Evolutionary conservation across 108 stramenopile species (phyloP).

Genomic region (Skeletonema grethae): DNA sequence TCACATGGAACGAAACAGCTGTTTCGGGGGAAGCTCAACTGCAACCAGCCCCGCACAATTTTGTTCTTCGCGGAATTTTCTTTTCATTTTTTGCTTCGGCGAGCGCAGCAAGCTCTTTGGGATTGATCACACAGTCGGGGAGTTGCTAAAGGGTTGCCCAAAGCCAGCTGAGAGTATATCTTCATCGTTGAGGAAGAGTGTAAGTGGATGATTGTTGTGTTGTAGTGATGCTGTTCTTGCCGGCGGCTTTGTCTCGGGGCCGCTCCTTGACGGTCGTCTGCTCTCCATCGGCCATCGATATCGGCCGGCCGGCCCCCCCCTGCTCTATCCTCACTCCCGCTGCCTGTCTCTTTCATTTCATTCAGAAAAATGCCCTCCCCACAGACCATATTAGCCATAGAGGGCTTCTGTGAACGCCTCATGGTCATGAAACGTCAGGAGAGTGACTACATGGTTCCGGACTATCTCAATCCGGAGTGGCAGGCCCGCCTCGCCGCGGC

Average conservation of each 20-base stretch:
- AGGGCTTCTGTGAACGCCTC: constrained; percentile 40
- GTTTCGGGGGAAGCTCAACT: no score
- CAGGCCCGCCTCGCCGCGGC: not conserved
- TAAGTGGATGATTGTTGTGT: no score
- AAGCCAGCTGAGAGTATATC: no score
- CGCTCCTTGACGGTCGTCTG: not conserved
- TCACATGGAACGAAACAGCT: no score
- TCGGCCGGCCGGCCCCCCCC: not conserved
- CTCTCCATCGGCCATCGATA: not conserved
- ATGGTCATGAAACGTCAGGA: constrained; percentile 41
- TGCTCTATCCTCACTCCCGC: constrained; percentile 2
- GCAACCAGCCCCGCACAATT: no score
- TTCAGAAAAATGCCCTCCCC: constrained; percentile 3
- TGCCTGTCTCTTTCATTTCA: not conserved
- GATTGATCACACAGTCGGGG: no score
- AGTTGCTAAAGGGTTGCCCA: no score
- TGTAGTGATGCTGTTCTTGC: no score
- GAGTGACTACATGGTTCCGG: constrained; percentile 30
- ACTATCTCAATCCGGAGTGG: constrained; percentile 30
- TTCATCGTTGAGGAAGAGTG: no score
- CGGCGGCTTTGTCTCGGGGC: not conserved
- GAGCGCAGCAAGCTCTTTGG: no score
- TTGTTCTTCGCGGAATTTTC: no score
- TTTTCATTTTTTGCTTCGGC: no score
- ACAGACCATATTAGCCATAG: constrained; percentile 14